Evolutionary conservation across 73 alveolate genomes (phyloP), one percentile per base, ranked within the genome.

Genomic region (Uronychia binucleata): DNA sequence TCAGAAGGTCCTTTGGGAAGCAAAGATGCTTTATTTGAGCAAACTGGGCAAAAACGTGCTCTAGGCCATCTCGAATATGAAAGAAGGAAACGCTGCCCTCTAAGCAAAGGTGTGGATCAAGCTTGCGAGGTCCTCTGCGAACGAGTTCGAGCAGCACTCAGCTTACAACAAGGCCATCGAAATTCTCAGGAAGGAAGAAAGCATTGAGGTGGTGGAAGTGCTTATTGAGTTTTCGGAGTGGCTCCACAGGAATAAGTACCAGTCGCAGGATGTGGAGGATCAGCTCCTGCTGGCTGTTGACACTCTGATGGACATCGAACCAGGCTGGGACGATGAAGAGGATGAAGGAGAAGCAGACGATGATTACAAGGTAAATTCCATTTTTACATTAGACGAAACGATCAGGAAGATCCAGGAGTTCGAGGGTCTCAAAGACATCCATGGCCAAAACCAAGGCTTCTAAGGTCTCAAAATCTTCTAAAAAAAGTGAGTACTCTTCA

Each of bases 51-150:
- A 98, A 87, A 98, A 97, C 83, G 99, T 97, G 75, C 94, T 96
- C 28, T 90, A 96, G 74, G 98, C 98, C 25, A 97, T 97, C 79
- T 95, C 97, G 84, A 97, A 93, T 83, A 97, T 92, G 99, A 98
- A 96, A 88, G 99, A 98, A 93, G 97, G 97, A 75, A 97, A 97
- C 88, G 96, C 98, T 26, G 86, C 98, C 33, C 85, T 98, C 25
- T 92, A 97, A 91, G 99, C 99, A 5, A 98, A 98, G 83, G 97
- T 98, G n/a, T 98, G 98, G 98, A 95, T 96, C 57, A 98, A 98
- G 88, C 92, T 98, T 57, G 99, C 99, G 28, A 93, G 99, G 89
- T 95, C 97, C 31, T 96, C 99, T 5, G 90, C 93, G 79, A 92
- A 96, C 79, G 91, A 90, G 75, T 90, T 95, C 57, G 99, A 98